Percentiles rank a stretch among this genome's conserved stretches.
These are phyloP conservation scores for Leishmania guyanensis DNA, from an alignment of 208 protist species.

Conservation along the genomic window DNA sequence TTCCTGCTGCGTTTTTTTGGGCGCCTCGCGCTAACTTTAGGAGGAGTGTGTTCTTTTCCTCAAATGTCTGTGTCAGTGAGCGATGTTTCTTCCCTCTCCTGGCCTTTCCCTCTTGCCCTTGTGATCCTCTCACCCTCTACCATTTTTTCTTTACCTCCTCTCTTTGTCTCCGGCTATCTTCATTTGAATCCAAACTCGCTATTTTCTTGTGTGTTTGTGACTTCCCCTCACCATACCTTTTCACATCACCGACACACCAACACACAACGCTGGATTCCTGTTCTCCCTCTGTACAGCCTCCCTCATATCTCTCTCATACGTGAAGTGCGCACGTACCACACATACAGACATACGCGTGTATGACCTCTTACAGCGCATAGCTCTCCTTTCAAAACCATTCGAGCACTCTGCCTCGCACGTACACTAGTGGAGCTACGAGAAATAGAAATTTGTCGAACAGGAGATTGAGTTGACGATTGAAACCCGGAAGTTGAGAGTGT, in stretches of 20 bases:
- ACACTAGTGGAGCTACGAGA: background rate
- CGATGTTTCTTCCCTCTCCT: background rate
- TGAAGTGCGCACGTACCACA: constrained; percentile 2
- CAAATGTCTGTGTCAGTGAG: too few relatives aligned
- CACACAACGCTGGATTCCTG: background rate
- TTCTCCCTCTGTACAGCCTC: background rate
- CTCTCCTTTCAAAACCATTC: background rate
- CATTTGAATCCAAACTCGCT: background rate
- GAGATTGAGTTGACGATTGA: background rate
- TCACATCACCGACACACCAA: background rate
- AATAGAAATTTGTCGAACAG: background rate
- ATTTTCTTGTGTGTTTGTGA: background rate
- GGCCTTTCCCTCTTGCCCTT: background rate
- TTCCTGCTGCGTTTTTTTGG: too few relatives aligned
- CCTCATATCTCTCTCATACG: constrained; percentile 1
- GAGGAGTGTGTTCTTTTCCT: background rate
- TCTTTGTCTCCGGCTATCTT: background rate
- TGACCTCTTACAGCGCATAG: background rate
- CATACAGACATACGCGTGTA: constrained; percentile 3
- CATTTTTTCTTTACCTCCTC: constrained; percentile 4
- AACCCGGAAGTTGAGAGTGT: background rate
- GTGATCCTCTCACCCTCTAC: background rate
- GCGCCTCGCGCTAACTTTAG: background rate
- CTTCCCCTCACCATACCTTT: background rate
- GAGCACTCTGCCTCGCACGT: constrained; percentile 7